Percentiles rank a stretch among this genome's conserved stretches.
Evolutionary conservation across 371 early-diverging fungal genomes (phyloP).

Genomic region (Dinochytrium kinnereticum): DNA sequence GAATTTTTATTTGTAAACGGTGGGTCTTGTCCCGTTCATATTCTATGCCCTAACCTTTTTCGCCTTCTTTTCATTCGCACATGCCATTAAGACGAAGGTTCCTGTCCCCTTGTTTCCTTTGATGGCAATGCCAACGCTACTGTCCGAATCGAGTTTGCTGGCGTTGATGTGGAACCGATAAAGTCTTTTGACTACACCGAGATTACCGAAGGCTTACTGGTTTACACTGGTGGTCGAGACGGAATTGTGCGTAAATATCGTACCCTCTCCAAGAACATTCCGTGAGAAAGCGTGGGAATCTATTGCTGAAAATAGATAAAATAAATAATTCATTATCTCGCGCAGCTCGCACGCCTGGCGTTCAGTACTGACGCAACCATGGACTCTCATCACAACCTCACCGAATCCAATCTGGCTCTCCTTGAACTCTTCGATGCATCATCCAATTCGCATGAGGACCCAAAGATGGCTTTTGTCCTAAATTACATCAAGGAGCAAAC

Average conservation of each 20-base stretch:
- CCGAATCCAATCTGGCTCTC: not conserved
- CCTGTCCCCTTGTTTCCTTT: not conserved
- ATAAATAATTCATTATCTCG: too few relatives aligned
- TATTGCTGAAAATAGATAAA: not conserved
- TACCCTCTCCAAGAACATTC: not conserved
- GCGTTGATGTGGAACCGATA: constrained; percentile 4
- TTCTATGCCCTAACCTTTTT: not conserved
- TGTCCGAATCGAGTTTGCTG: constrained; percentile 3
- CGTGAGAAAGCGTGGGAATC: not conserved
- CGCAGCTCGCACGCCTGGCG: too few relatives aligned
- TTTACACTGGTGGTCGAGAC: constrained; percentile 3
- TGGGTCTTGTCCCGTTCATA: not conserved
- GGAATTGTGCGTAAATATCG: not conserved
- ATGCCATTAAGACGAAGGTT: constrained; percentile 3
- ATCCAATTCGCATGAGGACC: not conserved
- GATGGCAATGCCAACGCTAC: not conserved
- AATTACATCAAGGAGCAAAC: constrained; percentile 1
- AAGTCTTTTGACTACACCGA: not conserved
- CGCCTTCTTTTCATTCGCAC: not conserved
- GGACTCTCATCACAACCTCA: not conserved
- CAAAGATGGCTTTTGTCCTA: not conserved
- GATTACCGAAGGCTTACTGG: not conserved
- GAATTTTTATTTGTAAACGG: constrained; percentile 6
- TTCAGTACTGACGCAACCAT: too few relatives aligned
- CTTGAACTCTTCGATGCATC: not conserved